Evolutionary conservation across 768 basidiomycete species (phyloP), one percentile per base, ranked within the genome.

Genomic region (Rhizopogon vesiculosus): DNA sequence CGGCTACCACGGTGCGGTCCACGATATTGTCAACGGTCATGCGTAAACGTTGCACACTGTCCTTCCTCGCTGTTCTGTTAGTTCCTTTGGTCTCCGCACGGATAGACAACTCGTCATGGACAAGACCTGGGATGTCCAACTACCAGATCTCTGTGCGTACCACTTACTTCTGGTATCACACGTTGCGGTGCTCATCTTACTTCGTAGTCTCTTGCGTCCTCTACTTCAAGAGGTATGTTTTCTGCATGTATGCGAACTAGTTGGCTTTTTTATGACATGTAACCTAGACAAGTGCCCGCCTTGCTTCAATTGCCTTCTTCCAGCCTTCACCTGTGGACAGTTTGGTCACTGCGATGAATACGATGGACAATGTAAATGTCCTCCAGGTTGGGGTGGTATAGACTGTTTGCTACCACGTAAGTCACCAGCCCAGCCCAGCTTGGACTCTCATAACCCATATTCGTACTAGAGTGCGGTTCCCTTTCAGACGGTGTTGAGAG

Each of bases 281-380:
- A 18, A 44, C 31, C 1, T 22, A 85, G 84, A 75, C 29, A 76
- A 82, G 70, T 91, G 89, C 59, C 89, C 89, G 7, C 89, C 89
- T 3, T 98, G 95, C 72, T 99, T 99, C 78, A 98, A 99, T 70
- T 99, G 96, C 69, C 78, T 93, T 53, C 77, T 99, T 15, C 93
- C 94, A 0, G 89, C 83, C 0, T 98, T 95, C 71, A 87, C 79
- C 0, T 99, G 96, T 66, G 93, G 93, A 1, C 93, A 98, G 70
- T 97, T 84, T 61, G 95, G 93, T 28, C 75, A 85, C 43, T 99
- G 97, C 73, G 87, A 95, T 65, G 79, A 83, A 48, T 98, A 89
- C 66, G 86, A 98, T 66, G 97, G 97, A 1, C 93, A 97, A 64
- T 99, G 97, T 73, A 87, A 93, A 66, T 99, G 97, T 65, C 93